These are phyloP conservation scores for Flueggea neowawraea DNA, from an alignment of 441 rosid species.

Conservation along the genomic window DNA sequence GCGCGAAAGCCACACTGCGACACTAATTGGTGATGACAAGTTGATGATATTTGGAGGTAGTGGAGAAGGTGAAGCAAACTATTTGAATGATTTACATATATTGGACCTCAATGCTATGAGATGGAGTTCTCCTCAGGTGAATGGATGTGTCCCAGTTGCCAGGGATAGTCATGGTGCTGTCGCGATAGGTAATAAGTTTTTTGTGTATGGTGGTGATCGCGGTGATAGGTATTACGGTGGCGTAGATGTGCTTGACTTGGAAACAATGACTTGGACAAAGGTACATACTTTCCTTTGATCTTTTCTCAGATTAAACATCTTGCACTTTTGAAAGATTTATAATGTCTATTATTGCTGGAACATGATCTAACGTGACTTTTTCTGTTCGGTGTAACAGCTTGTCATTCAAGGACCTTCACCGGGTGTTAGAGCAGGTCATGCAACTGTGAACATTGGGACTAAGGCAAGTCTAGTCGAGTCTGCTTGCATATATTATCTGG, in stretches of 20 bases:
- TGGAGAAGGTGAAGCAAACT: constrained; percentile 74
- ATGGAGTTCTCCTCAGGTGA: constrained; percentile 54
- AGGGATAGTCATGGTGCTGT: constrained; percentile 72
- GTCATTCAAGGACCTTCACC: constrained; percentile 51
- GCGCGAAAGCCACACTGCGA: constrained; percentile 76
- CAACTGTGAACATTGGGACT: constrained; percentile 48
- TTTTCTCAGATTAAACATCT: too few species aligned
- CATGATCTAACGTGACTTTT: constrained; percentile 1
- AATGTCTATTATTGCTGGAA: background rate
- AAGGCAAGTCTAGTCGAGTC: constrained; percentile 36
- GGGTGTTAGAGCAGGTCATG: constrained; percentile 72
- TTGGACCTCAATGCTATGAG: constrained; percentile 58
- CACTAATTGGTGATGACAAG: constrained; percentile 41
- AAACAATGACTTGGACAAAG: constrained; percentile 55
- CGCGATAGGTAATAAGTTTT: constrained; percentile 40
- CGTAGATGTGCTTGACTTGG: constrained; percentile 52
- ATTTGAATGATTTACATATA: constrained; percentile 65
- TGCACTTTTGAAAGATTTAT: background rate
- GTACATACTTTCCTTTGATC: constrained; percentile 12
- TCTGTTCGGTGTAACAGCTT: constrained; percentile 31
- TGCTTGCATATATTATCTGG: too few species aligned
- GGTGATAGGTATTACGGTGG: constrained; percentile 68
- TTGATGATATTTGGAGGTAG: constrained; percentile 73
- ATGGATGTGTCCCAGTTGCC: constrained; percentile 59
- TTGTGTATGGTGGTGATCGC: constrained; percentile 71